phyloP scores from a whole-genome alignment of 345 rosid genomes.

The Aegle marmelos region DNA sequence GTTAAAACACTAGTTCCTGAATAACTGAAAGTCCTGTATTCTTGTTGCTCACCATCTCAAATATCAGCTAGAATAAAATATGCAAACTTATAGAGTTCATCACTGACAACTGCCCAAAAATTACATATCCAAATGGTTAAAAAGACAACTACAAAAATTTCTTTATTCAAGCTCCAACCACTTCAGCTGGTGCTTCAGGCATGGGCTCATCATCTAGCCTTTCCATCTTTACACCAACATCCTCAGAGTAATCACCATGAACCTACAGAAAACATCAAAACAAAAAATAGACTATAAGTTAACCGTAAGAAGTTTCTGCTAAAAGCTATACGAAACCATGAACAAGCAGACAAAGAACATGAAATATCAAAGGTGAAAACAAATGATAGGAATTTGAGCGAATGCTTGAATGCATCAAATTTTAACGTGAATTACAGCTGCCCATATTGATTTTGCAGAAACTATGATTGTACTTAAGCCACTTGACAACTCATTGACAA shows the following conservation, averaged over 20 bases:
- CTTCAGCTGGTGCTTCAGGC: slow-evolving; percentile 57
- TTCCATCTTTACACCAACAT: slow-evolving; percentile 76
- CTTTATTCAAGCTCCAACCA: slow-evolving; percentile 48
- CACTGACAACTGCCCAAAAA: slow-evolving; percentile 4
- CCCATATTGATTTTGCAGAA: not conserved
- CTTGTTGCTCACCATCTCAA: too few species aligned
- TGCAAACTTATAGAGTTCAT: slow-evolving; percentile 2
- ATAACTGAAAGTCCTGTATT: too few species aligned
- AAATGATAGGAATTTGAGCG: not conserved
- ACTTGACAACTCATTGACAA: not conserved
- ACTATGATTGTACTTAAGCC: not conserved
- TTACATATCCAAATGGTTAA: not conserved
- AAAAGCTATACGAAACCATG: not conserved
- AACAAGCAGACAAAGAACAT: not conserved
- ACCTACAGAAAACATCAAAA: slow-evolving; percentile 38
- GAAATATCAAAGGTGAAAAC: not conserved
- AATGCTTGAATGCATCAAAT: not conserved
- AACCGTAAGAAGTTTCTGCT: not conserved
- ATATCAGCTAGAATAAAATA: not conserved
- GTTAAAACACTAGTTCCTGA: too few species aligned
- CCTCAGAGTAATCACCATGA: slow-evolving; percentile 82
- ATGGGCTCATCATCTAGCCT: slow-evolving; percentile 75
- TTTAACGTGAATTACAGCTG: not conserved
- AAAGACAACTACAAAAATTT: not conserved
- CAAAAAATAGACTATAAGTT: not conserved